Evolutionary conservation across 2,329 filamentous ascomycete species (phyloP), one percentile per base, ranked within the genome.

Genomic region (Fusarium virguliforme): DNA sequence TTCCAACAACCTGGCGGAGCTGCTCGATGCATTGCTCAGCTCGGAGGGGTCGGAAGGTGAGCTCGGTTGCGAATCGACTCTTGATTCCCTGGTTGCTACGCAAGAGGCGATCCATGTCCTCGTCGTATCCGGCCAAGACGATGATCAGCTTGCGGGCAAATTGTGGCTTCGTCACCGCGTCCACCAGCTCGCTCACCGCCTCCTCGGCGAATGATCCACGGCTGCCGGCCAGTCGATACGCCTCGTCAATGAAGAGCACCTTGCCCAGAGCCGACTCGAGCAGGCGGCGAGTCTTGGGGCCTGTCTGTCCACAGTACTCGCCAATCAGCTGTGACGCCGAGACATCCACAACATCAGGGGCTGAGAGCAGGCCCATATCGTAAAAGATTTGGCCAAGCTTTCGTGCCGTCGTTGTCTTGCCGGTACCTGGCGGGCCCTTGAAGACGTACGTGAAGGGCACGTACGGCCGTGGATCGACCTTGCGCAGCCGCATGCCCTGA

Each of bases 371-470:
- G 0, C 91, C 91, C 85, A 94, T 89, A 74, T 94, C 88, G 74
- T 92, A 94, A 74, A 88, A 94, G 0, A 94, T 83, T 68, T 92
- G 87, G 2, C 92, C 92, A 83, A 94, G 90, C 66, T 90, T 91
- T 37, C 85, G 82, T 0, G 92, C 92, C 0, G 85, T 93, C 0
- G 89, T 89, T 0, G 91, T 94, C 75, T 94, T 94, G 0, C 92
- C 92, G 0, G 91, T 94, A 0, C 89, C 90, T 30, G 89, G 89
- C 0, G 80, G 79, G 1, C 91, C 91, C 10, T 87, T 86, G 81
- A 93, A 93, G 1, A 93, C 77, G 72, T 91, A 92, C 54, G 87
- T 91, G 74, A 91, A 91, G 0, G 90, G 89, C 0, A 92, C 83
- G 51, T 86, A 77, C 3, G 75, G 76, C 24, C 76, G 69, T 2